These are phyloP conservation scores for Tetrapisispora taiwanensis DNA, from an alignment of 805 yeast species.

Conservation along the genomic window DNA sequence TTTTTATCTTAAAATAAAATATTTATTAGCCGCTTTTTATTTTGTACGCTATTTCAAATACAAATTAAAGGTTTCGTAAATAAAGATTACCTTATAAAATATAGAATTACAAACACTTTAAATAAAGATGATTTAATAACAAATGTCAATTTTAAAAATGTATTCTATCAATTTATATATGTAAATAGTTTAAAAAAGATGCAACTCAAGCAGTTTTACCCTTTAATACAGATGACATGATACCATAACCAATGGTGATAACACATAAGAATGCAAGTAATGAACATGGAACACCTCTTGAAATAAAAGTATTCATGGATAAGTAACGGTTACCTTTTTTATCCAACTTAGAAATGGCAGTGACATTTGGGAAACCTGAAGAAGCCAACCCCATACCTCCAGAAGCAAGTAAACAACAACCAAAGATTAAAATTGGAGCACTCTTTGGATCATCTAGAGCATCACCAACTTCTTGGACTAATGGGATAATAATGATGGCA, in stretches of 20 bases:
- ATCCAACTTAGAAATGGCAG: constrained; percentile 90
- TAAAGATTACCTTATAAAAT: neutral
- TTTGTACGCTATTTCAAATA: neutral
- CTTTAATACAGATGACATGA: constrained; percentile 41
- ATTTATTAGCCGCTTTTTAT: too few relatives aligned
- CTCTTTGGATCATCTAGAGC: constrained; percentile 65
- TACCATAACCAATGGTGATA: constrained; percentile 70
- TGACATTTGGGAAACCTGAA: constrained; percentile 96
- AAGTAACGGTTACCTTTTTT: constrained; percentile 81
- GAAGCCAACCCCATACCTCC: constrained; percentile 97
- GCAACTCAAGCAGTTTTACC: neutral
- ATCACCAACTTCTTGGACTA: constrained; percentile 80
- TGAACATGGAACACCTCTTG: constrained; percentile 85
- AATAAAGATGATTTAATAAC: too few relatives aligned
- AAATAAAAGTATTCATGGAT: constrained; percentile 70
- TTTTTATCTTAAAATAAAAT: too few relatives aligned
- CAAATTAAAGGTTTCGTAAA: neutral
- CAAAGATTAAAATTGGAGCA: constrained; percentile 32
- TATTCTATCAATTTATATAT: too few relatives aligned
- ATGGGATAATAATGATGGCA: constrained; percentile 82
- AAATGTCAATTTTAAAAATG: too few relatives aligned
- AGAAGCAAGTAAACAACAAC: constrained; percentile 60
- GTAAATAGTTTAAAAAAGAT: too few relatives aligned
- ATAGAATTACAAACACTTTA: neutral
- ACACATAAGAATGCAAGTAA: constrained; percentile 62